Evolutionary conservation across 768 basidiomycete genomes (phyloP).

Genomic region (Mycena olivaceomarginata): DNA sequence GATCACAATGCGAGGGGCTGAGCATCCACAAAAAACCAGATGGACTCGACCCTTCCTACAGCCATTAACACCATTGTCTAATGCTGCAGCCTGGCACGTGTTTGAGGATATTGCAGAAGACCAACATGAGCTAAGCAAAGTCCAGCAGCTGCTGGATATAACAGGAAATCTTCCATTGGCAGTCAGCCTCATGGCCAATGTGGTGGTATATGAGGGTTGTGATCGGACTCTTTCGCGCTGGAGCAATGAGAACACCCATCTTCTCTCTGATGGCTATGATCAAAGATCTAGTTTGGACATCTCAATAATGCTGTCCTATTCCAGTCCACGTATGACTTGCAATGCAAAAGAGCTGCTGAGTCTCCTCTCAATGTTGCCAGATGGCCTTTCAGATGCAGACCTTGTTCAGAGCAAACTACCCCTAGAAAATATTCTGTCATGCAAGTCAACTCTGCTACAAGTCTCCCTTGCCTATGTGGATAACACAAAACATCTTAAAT

Average conservation of each 20-base stretch:
- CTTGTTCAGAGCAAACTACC: background rate
- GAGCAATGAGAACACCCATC: background rate
- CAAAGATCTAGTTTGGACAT: background rate
- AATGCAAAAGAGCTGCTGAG: background rate
- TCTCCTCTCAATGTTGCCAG: background rate
- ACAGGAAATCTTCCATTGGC: background rate
- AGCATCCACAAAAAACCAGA: too few species aligned
- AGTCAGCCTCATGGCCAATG: conserved; percentile 7
- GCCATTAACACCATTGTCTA: background rate
- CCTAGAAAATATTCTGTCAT: background rate
- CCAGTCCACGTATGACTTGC: background rate
- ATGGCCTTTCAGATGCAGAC: conserved; percentile 16
- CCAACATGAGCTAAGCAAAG: background rate
- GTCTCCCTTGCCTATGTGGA: background rate
- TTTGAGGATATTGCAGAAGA: background rate
- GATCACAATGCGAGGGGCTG: background rate
- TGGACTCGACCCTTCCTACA: too few species aligned
- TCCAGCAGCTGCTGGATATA: background rate
- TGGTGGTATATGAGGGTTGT: background rate
- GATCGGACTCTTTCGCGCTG: background rate
- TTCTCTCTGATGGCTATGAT: background rate
- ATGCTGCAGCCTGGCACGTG: background rate
- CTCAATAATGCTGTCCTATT: conserved; percentile 12
- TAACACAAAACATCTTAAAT: too few species aligned
- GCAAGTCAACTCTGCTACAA: background rate